Conservation (phyloP, 208 protist genomes). For the Strigomonas galati region DNA sequence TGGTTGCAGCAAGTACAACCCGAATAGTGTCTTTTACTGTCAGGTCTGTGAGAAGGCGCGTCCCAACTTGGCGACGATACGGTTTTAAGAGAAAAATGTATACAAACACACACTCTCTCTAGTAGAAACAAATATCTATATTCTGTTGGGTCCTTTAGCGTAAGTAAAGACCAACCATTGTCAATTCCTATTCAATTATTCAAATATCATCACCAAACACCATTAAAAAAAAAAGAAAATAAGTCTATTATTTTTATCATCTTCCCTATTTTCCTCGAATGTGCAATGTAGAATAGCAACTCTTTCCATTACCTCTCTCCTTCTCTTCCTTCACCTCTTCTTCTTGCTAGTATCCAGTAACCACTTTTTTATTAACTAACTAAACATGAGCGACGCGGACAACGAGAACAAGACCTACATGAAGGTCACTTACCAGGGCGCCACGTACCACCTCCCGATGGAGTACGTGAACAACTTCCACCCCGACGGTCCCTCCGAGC, state of each 20-base stretch:
- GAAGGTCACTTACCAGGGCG: conserved; percentile 11
- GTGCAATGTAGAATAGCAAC: too few species aligned
- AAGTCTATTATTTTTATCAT: too few species aligned
- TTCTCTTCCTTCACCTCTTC: not conserved
- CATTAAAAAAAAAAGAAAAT: not conserved
- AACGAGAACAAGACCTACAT: conserved; percentile 6
- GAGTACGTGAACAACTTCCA: conserved; percentile 19
- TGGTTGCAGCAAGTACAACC: conserved; percentile 86
- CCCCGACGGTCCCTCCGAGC: conserved; percentile 19
- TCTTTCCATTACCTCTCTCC: conserved; percentile 3
- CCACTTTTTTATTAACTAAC: not conserved
- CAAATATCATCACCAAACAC: not conserved
- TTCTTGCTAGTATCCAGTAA: not conserved
- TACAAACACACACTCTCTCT: not conserved
- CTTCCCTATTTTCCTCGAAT: not conserved
- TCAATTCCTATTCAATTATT: too few species aligned
- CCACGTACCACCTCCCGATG: conserved; percentile 17
- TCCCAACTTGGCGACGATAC: conserved; percentile 61
- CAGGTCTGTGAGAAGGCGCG: conserved; percentile 77
- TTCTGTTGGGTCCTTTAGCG: too few species aligned
- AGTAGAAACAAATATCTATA: not conserved
- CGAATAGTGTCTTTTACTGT: conserved; percentile 78
- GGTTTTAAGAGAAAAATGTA: conserved; percentile 36
- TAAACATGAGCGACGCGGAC: conserved; percentile 2
- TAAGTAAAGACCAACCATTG: too few species aligned